Evolutionary conservation across 306 rosid genomes (phyloP).

Genomic region (Cotoneaster glaucophyllus): DNA sequence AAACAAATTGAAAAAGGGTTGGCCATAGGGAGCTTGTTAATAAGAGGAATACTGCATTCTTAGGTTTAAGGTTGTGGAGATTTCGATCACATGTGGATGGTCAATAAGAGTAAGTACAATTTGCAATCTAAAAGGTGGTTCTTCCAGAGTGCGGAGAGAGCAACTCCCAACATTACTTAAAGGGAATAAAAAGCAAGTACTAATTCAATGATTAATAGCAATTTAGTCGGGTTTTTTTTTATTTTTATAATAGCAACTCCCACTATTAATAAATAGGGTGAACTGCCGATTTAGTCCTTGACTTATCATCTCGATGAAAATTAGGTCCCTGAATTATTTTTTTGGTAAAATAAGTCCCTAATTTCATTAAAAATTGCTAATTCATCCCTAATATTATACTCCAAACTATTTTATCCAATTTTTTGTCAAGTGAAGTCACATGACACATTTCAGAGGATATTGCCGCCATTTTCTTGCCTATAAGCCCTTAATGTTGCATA

Average conservation of each 20-base stretch:
- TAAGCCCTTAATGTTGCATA: too few species aligned
- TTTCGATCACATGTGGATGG: neutral
- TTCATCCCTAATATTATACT: too few species aligned
- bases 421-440: too few species aligned
- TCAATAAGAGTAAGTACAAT: too few species aligned
- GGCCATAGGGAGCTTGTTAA: neutral
- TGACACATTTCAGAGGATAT: too few species aligned
- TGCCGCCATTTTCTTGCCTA: too few species aligned
- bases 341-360: too few species aligned
- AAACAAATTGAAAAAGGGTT: neutral
- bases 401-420: too few species aligned
- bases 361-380: too few species aligned
- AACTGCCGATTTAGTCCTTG: too few species aligned
- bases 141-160: neutral
- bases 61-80: neutral
- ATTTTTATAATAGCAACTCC: neutral
- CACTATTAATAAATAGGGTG: neutral
- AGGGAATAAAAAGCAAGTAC: neutral
- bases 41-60: neutral
- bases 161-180: neutral
- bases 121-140: neutral
- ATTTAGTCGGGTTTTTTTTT: neutral
- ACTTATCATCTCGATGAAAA: too few species aligned
- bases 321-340: too few species aligned
- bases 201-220: neutral